Conservation (phyloP, 768 basidiomycete genomes). For the Glaciozyma antarctica region DNA sequence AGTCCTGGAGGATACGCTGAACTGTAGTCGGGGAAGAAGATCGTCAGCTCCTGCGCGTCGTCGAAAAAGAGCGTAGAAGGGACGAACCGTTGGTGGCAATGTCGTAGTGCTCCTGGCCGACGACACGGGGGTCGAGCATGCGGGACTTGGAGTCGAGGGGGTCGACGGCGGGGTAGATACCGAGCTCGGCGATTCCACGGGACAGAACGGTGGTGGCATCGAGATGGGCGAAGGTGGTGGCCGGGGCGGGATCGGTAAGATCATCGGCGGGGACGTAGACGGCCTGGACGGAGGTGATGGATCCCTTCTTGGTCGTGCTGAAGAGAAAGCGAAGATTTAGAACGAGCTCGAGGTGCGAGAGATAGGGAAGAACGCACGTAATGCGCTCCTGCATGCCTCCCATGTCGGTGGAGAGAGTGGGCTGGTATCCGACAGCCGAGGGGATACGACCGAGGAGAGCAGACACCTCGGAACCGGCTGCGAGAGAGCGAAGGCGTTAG, state of each 20-base stretch:
- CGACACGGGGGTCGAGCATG: conserved; percentile 99
- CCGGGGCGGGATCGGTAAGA: conserved; percentile 99
- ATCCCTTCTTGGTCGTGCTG: conserved; percentile 99
- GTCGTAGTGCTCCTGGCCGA: conserved; percentile 87
- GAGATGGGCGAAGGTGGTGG: conserved; percentile 99
- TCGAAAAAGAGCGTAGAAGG: neutral
- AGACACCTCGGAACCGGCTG: conserved; percentile 98
- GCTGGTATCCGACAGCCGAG: conserved; percentile 99
- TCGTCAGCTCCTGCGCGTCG: neutral
- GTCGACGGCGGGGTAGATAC: conserved; percentile 89
- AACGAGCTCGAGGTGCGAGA: neutral
- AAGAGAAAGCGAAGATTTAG: neutral
- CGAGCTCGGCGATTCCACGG: conserved; percentile 91
- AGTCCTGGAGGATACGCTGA: conserved; percentile 79
- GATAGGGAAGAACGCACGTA: conserved; percentile 10
- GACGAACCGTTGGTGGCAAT: conserved; percentile 72
- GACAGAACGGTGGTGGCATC: conserved; percentile 99
- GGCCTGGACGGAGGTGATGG: conserved; percentile 98
- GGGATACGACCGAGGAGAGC: conserved; percentile 99
- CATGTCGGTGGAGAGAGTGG: conserved; percentile 99
- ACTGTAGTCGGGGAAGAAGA: conserved; percentile 47
- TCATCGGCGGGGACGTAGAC: conserved; percentile 99
- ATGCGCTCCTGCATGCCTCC: conserved; percentile 99
- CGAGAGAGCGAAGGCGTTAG: neutral
- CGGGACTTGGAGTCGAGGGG: conserved; percentile 99